Evolutionary conservation across 495 filamentous ascomycete species (phyloP), one percentile per base, ranked within the genome.

Genomic region (Podospora conica): DNA sequence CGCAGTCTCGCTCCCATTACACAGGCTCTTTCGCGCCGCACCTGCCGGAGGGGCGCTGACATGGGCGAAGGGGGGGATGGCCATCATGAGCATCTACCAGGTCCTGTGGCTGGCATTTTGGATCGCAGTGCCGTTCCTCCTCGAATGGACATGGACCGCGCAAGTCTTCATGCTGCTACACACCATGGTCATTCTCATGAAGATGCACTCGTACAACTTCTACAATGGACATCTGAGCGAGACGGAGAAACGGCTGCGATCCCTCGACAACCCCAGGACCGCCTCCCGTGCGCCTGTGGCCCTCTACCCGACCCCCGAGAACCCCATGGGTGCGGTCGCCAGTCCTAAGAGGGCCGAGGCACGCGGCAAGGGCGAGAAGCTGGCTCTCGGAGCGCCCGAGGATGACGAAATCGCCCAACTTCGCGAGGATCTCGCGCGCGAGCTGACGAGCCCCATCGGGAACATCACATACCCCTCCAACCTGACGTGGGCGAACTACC

Each of bases 121-220:
- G 95, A 87, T 96, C 60, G 85, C 86, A 82, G 90, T 92, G 77
- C 95, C 95, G 1, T 98, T 98, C 68, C 79, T 88, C 71, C 77
- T 92, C n/a, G 80, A 86, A 21, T 98, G 95, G 95, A 91, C 93
- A 1, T 88, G 86, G 86, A 98, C 95, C 7, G 89, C 94, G 25
- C 95, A 98, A 73, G 95, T 98, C 54, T 98, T 93, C 76, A 88
- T 98, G 67, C 89, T 93, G 12, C 84, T 98, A 18, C 95, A 98
- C 74, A 88, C 91, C 48, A 84, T 98, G 73, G 88, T 90, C 15
- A 80, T 98, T 8, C 86, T 97, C 25, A 98, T 98, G 95, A 98
- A 98, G 80, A 91, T 98, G 83, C 95, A 98, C 73, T 97, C 93
- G 0, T 98, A 97, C 73, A 90, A 91, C 25, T 98, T 97, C 78